Evolutionary conservation across 192 early-diverging fungal species (phyloP).

Genomic region (Backusella macrospora): DNA sequence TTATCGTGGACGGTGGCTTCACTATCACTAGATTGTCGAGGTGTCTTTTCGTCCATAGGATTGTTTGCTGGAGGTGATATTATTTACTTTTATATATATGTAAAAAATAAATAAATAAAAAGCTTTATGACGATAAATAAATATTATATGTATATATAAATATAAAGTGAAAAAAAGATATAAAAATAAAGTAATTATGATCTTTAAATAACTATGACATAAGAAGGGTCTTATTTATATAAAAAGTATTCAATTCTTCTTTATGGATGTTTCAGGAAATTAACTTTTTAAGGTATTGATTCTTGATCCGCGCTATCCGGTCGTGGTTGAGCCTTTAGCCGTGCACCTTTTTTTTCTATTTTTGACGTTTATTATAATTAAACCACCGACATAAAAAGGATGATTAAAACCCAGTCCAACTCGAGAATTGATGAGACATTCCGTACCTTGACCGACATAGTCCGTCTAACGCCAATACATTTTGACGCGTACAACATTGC

Average conservation of each 20-base stretch:
- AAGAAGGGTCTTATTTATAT: neutral
- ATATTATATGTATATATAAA: neutral
- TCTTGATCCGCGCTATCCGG: slow-evolving; percentile 4
- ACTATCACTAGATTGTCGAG: slow-evolving; percentile 4
- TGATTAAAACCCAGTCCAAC: neutral
- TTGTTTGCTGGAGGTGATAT: neutral
- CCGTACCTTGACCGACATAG: neutral
- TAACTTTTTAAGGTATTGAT: neutral
- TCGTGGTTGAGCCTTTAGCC: slow-evolving; percentile 5
- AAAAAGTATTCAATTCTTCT: neutral
- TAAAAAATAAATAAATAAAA: too few species aligned
- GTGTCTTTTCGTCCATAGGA: neutral
- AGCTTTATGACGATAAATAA: neutral
- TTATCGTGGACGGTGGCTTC: slow-evolving; percentile 10
- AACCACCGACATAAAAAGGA: neutral
- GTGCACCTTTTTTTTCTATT: neutral
- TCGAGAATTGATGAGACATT: neutral
- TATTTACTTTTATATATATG: neutral
- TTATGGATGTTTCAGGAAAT: neutral
- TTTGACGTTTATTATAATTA: neutral
- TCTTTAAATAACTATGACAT: neutral
- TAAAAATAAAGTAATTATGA: neutral
- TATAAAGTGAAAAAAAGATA: neutral
- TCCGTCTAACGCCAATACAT: slow-evolving; percentile 10
- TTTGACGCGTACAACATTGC: slow-evolving; percentile 2